A percentile compares a stretch with the other conserved stretches of the same genome.
Evolutionary conservation across 176 grass and related monocot genomes (phyloP).

Genomic region (Triticum turgidum): DNA sequence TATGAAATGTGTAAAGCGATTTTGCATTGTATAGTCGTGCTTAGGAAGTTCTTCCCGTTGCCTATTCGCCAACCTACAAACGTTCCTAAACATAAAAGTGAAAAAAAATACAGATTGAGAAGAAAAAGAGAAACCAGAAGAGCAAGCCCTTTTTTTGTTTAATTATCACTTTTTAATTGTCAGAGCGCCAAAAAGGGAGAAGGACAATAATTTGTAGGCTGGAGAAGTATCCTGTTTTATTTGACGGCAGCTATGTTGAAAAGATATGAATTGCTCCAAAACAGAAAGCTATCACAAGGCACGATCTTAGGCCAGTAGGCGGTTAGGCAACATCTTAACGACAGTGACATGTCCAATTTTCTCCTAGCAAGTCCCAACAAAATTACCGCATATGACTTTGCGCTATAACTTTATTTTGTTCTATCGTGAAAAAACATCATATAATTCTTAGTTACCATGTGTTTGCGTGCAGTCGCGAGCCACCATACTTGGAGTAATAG

Average conservation of each 20-base stretch:
- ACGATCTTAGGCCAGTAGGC: conserved; percentile 27
- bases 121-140: background rate
- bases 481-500: conserved; percentile 77
- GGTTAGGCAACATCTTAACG: conserved; percentile 26
- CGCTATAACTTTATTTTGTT: background rate
- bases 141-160: background rate
- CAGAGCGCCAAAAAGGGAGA: background rate
- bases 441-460: background rate
- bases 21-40: background rate
- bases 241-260: background rate
- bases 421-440: background rate
- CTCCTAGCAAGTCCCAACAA: background rate
- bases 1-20: background rate
- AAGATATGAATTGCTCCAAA: conserved; percentile 29
- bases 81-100: background rate
- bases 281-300: conserved; percentile 10
- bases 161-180: background rate
- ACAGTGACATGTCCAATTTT: conserved; percentile 8
- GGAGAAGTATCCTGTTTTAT: background rate
- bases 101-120: background rate
- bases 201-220: background rate
- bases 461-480: conserved; percentile 52
- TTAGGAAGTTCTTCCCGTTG: background rate
- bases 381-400: background rate
- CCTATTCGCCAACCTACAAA: background rate